Conservation (phyloP, 108 stramenopile genomes). For the Fragilaria radians region DNA sequence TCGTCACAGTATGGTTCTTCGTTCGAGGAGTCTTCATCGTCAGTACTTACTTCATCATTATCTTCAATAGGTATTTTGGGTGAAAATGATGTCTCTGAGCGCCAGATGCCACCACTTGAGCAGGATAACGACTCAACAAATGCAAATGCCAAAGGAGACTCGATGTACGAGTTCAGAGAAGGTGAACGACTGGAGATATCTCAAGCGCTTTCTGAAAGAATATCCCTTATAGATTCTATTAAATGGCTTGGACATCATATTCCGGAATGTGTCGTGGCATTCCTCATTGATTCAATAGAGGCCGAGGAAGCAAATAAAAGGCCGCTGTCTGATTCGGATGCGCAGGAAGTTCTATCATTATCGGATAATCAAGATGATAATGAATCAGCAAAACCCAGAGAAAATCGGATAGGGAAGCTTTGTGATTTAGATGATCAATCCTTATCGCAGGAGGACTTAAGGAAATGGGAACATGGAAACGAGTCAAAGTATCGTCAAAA, state of each 20-base stretch:
- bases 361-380: background rate
- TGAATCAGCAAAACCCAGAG: too few relatives aligned
- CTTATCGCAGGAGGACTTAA: too few relatives aligned
- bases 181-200: background rate
- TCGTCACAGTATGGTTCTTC: background rate
- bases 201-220: background rate
- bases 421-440: too few relatives aligned
- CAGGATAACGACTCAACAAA: background rate
- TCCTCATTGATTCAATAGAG: slow-evolving; percentile 6
- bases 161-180: background rate
- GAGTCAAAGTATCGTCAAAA: too few relatives aligned
- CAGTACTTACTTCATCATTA: slow-evolving; percentile 3
- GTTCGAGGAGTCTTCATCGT: background rate
- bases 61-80: background rate
- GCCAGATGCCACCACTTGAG: background rate
- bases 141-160: background rate
- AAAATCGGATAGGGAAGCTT: too few relatives aligned
- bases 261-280: slow-evolving; percentile 6
- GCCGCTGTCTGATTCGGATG: background rate
- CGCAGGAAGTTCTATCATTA: background rate
- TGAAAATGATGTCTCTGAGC: background rate
- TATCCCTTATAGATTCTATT: slow-evolving; percentile 6
- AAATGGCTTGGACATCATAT: slow-evolving; percentile 11
- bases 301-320: background rate
- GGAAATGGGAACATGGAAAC: too few relatives aligned